These are phyloP conservation scores for Suhomyces panamericanus DNA, from an alignment of 1,139 yeast species.

Conservation along the genomic window DNA sequence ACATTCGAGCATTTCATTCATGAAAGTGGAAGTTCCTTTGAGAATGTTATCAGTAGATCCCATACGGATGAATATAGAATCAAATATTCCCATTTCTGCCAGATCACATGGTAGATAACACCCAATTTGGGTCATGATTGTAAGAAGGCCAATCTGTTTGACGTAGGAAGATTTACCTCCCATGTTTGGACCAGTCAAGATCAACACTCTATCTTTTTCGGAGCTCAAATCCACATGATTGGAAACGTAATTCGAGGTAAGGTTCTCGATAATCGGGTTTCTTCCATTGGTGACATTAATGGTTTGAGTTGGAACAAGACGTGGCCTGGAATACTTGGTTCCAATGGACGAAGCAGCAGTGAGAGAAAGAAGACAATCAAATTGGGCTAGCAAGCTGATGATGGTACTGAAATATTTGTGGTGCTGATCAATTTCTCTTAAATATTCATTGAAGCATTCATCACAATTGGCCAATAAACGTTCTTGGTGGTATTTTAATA, in stretches of 20 bases:
- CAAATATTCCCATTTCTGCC: conserved; percentile 59
- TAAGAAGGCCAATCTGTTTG: conserved; percentile 59
- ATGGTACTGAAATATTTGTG: conserved; percentile 54
- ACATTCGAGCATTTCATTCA: conserved; percentile 73
- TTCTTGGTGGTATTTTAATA: conserved; percentile 64
- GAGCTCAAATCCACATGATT: conserved; percentile 59
- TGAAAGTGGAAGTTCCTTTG: conserved; percentile 71
- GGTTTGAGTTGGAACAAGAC: conserved; percentile 47
- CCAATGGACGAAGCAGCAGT: conserved; percentile 56
- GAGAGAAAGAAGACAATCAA: conserved; percentile 78
- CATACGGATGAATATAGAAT: conserved; percentile 59
- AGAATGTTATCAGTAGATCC: conserved; percentile 74
- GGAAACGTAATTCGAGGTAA: conserved; percentile 56
- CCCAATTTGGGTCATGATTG: conserved; percentile 55
- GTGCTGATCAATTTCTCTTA: conserved; percentile 42
- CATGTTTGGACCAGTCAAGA: conserved; percentile 77
- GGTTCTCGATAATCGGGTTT: conserved; percentile 76
- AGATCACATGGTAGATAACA: conserved; percentile 42
- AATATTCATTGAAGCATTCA: conserved; percentile 54
- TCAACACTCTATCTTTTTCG: conserved; percentile 49
- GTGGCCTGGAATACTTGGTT: conserved; percentile 56
- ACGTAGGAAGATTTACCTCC: conserved; percentile 77
- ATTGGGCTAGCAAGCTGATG: conserved; percentile 52
- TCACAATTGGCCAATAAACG: conserved; percentile 56
- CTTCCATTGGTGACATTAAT: conserved; percentile 57